Evolutionary conservation across 2,329 filamentous ascomycete genomes (phyloP), one percentile per base, ranked within the genome.

Genomic region (Cryphonectria parasitica): DNA sequence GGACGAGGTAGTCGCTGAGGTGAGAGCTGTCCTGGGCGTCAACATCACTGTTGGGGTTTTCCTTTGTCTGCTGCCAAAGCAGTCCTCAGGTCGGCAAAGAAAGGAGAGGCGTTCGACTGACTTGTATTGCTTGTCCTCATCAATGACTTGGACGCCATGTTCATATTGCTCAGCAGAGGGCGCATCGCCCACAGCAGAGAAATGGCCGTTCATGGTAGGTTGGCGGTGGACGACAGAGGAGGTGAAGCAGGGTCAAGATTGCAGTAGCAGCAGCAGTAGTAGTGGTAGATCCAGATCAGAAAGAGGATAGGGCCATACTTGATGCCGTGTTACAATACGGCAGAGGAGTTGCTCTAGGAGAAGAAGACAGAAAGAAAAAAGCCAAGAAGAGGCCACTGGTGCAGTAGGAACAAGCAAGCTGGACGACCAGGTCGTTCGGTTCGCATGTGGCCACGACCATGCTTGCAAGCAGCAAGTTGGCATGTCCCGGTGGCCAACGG

Each of bases 81-180:
- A 15, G 22, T 34, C 7, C 6, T 13, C n/a, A 49, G 58, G 71
- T 75, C 66, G 76, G 75, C 28, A 41, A 22, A 28, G 36, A 31
- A 64, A 31, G 61, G 65, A 67, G 65, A 39, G 65, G 56, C 68
- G 49, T 49, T 58, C 19, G 54, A 79, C 91, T 74, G 88, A 97
- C 94, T 97, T 98, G 89, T 98, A 99, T 77, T 93, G 88, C 85
- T 98, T 98, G 79, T 97, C 91, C 83, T 95, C 95, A 80, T 98
- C 94, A 79, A 99, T 93, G 76, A 99, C 94, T 83, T 99, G 96
- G 78, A 98, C 93, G 79, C 96, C 96, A 88, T 97, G 92, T 78
- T 94, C 92, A 81, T 95, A 98, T 74, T 90, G 86, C 79, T 89
- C 86, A 75, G 87, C 85, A 73, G 84, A 83, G 77, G 89, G 86